Evolutionary conservation across 768 basidiomycete species (phyloP).

Genomic region (Auricularia sp.): DNA sequence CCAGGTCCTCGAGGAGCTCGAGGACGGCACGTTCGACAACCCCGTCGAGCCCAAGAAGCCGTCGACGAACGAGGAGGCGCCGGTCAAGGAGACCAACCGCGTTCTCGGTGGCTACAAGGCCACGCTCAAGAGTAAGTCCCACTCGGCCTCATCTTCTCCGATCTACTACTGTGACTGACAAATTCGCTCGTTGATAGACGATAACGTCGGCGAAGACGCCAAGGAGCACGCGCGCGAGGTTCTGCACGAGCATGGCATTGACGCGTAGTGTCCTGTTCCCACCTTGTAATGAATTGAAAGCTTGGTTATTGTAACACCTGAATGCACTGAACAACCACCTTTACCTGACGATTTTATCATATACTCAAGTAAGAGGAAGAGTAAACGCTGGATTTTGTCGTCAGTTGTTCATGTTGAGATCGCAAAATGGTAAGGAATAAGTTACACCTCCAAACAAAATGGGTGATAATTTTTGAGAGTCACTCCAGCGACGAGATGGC

Average conservation of each 20-base stretch:
- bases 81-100: conserved; percentile 34
- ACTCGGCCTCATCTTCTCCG: too few species aligned
- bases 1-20: conserved; percentile 6
- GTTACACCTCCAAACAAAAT: neutral
- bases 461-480: conserved; percentile 1
- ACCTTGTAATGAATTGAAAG: neutral
- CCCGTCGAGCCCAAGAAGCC: neutral
- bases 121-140: conserved; percentile 35
- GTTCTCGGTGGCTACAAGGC: conserved; percentile 51
- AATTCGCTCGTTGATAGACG: conserved; percentile 23
- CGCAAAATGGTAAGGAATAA: neutral
- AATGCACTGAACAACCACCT: too few species aligned
- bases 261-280: conserved; percentile 15
- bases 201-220: conserved; percentile 35
- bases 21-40: neutral
- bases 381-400: neutral
- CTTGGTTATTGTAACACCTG: too few species aligned
- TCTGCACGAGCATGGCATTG: conserved; percentile 35
- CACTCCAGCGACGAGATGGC: conserved; percentile 17
- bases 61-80: conserved; percentile 13
- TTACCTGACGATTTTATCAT: too few species aligned
- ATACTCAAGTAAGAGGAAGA: neutral
- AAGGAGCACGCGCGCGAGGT: conserved; percentile 48
- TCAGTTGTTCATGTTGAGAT: neutral
- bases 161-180: too few species aligned